Conservation (phyloP, 169 alveolate species). For the Theileria parva region DNA sequence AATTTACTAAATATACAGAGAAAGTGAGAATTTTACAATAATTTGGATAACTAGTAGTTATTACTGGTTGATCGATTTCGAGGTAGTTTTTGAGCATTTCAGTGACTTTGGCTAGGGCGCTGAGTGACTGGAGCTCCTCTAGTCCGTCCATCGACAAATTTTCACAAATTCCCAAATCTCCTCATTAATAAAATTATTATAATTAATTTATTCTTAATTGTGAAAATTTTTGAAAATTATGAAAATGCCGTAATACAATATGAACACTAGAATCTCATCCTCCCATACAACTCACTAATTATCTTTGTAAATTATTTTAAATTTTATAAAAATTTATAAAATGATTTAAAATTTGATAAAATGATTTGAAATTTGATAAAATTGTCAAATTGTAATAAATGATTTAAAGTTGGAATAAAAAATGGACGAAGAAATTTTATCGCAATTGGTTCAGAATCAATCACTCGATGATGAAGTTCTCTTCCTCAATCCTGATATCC, state of each 20-base stretch:
- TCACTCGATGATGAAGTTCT: conserved; percentile 47
- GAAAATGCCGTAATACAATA: not conserved
- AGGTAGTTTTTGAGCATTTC: conserved; percentile 60
- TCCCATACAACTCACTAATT: no score
- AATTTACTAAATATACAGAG: not conserved
- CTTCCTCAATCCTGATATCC: conserved; percentile 39
- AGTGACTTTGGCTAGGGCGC: conserved; percentile 53
- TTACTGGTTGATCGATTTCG: conserved; percentile 62
- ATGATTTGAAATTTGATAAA: not conserved
- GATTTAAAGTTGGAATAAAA: not conserved
- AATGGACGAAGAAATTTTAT: conserved; percentile 20
- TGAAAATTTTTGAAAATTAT: not conserved
- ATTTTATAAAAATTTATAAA: no score
- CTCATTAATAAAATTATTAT: no score
- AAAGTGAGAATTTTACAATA: no score
- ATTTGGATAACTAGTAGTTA: not conserved
- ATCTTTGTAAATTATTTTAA: not conserved
- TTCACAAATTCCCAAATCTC: conserved; percentile 2
- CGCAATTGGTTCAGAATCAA: conserved; percentile 45
- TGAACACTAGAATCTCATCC: no score
- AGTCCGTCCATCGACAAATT: conserved; percentile 18
- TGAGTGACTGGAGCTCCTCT: conserved; percentile 56
- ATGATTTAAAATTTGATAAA: no score
- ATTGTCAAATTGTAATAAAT: not conserved
- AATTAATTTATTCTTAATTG: not conserved